A percentile compares a stretch with the other conserved stretches of the same genome.
These are phyloP conservation scores for Verticillium nonalfalfae DNA, from an alignment of 2,329 filamentous ascomycete species.

Conservation along the genomic window DNA sequence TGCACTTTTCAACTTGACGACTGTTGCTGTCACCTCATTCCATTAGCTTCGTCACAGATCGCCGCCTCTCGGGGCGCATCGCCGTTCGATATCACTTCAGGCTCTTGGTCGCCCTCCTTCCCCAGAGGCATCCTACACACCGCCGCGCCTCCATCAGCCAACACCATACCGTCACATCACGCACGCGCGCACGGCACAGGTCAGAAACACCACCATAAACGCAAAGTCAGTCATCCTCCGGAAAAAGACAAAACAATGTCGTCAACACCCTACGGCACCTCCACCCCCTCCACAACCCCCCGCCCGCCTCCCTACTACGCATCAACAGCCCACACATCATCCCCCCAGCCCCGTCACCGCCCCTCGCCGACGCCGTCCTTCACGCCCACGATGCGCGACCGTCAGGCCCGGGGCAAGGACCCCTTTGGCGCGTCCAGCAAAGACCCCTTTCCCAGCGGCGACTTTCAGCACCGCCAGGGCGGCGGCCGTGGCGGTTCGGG, in stretches of 20 bases:
- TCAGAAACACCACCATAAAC: neutral
- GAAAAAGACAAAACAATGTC: neutral
- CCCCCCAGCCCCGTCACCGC: constrained; percentile 17
- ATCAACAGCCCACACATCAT: constrained; percentile 14
- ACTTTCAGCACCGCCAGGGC: neutral
- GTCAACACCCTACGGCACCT: constrained; percentile 2
- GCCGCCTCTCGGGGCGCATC: neutral
- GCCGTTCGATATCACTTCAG: neutral
- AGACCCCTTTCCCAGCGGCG: constrained; percentile 1
- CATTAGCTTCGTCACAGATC: neutral
- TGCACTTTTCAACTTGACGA: too few species aligned
- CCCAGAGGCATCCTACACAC: too few species aligned
- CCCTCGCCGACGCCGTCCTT: constrained; percentile 20
- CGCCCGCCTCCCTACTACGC: neutral
- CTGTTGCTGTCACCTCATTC: neutral
- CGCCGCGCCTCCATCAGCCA: too few species aligned
- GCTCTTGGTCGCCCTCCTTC: neutral
- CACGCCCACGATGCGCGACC: constrained; percentile 47
- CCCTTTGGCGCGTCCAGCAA: constrained; percentile 33
- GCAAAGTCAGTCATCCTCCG: neutral
- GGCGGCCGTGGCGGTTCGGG: neutral
- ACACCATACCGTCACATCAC: too few species aligned
- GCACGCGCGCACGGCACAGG: too few species aligned
- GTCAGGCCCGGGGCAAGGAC: constrained; percentile 53
- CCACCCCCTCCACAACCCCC: constrained; percentile 4